Evolutionary conservation across 345 rosid species (phyloP), one percentile per base, ranked within the genome.

Genomic region (Gossypium ekmanianum): DNA sequence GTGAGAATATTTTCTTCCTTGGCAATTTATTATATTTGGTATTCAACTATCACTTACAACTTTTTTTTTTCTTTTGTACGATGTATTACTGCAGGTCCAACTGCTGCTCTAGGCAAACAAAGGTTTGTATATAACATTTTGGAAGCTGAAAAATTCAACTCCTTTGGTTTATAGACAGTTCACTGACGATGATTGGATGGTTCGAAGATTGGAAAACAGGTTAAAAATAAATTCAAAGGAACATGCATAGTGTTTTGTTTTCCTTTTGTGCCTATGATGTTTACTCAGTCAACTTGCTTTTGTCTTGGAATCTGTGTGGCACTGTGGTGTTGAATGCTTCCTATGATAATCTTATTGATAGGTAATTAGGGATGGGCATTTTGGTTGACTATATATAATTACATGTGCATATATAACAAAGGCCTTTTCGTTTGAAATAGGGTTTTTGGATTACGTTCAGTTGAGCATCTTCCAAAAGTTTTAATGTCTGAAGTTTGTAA

Each of bases 81-180:
- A 34, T 72, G 75, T 59, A 18, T 59, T 27, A 16, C 27, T 71
- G 55, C 75, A 72, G 75, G 54, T 39, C 11, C 51, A 41, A 39
- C 8, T 18, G 27, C 29, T 41, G 17, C 50, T 26, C 14, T 50
- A 39, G 24, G 48, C 68, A 3, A n/a, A 63, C 2, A 63, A 20
- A 20, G 17, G 71, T 55, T 10, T 72, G 75, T 72, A 43, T 3
- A 72, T 41, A 72, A 44, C 18, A 56, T 12, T 11, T 41, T 72
- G 22, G 41, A 41, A 72, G 50, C 22, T 2, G 34, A 64, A 64
- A 9, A 17, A 1, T 3, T 18, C 13, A 67, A 67, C 71, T 24
- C 10, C 14, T 22, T 52, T 39, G 27, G 43, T 72, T 20, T 64
- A 18, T 39, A 27, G 17, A 20, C 56, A 41, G 51, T 24, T 39